Base-by-base conservation (phyloP, 768 basidiomycete species). In the Tephrocybe sp. region DNA sequence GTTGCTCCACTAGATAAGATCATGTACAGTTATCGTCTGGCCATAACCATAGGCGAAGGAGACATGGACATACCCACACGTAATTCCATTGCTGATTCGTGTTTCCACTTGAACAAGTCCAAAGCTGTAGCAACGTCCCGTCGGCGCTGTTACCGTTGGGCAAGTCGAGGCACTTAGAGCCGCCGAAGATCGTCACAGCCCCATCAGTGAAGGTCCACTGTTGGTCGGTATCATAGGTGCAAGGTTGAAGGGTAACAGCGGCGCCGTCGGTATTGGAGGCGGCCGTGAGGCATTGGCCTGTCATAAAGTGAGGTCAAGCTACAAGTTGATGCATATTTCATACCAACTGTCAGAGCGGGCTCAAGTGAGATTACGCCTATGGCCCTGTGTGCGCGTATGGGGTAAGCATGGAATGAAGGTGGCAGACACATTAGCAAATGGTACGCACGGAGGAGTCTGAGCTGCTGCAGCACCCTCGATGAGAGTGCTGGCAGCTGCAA, bases 251-350 rank as follows among this genome's bases (percentile, higher is more conserved):
- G 7, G 72, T 75, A 50, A 81, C 76, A 17, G 61, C 36, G 8
- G 80, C 77, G 33, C 77, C 78, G 56, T 80, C 70, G 8, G 64
- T 58, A 62, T 80, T 76, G 9, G 75, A 74, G 0, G 74, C 66
- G 3, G 78, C 79, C 14, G 78, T 79, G 47, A 82, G 53, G 58
- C 80, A 82, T 65, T 78, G 75, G 9, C 65, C 80, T 79, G 50
- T 17, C 33, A 43, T 22, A 49, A 17, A 26, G 17, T 36, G 17
- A 39, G n/a, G 49, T 7, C 33, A 23, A 20, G 14, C 40, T 30
- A 10, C 9, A 41, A 19, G 43, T 43, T n/a, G 39, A 45, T 12
- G 52, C 26, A 5, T 16, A 17, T 47, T 30, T 38, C 68, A 44
- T 56, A 76, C 76, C 72, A 33, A 60, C 66, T 50, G 72, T 75